phyloP scores from a whole-genome alignment of 805 yeast genomes.

The Starmerella cellae region DNA sequence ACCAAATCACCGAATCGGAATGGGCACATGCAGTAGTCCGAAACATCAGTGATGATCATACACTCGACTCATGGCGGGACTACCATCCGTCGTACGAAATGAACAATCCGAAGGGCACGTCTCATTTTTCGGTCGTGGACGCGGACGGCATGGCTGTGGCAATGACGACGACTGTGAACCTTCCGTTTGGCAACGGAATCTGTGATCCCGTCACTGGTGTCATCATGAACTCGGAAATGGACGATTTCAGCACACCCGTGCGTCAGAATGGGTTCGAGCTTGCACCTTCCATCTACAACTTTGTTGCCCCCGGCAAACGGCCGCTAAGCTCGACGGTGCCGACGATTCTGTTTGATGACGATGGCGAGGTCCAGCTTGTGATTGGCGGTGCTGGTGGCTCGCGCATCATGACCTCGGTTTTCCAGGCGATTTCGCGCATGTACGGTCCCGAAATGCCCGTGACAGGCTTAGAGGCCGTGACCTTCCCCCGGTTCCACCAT shows the following conservation, averaged over 20 bases:
- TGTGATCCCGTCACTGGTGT: constrained; percentile 75
- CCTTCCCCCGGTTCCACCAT: constrained; percentile 78
- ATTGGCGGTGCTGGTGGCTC: constrained; percentile 96
- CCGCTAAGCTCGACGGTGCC: constrained; percentile 82
- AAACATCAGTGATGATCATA: constrained; percentile 43
- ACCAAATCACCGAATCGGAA: constrained; percentile 35
- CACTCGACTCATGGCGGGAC: constrained; percentile 49
- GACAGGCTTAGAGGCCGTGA: constrained; percentile 52
- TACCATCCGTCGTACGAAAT: constrained; percentile 70
- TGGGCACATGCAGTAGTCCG: constrained; percentile 45
- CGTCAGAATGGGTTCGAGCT: constrained; percentile 64
- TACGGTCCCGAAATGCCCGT: constrained; percentile 39
- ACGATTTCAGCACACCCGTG: constrained; percentile 71
- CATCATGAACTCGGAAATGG: constrained; percentile 82
- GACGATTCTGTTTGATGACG: constrained; percentile 37
- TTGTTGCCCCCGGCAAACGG: constrained; percentile 58
- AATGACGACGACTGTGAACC: constrained; percentile 78
- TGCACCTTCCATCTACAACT: constrained; percentile 69
- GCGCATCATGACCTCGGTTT: constrained; percentile 65
- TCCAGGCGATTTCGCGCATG: constrained; percentile 62
- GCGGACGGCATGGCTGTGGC: constrained; percentile 61
- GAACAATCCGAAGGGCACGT: constrained; percentile 78
- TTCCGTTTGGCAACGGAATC: constrained; percentile 69
- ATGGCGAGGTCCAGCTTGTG: constrained; percentile 39
- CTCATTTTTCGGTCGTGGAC: constrained; percentile 77